Percentiles rank a stretch among this genome's conserved stretches.
phyloP scores from a whole-genome alignment of 1,139 yeast species.

The Pneumocystis canis region DNA sequence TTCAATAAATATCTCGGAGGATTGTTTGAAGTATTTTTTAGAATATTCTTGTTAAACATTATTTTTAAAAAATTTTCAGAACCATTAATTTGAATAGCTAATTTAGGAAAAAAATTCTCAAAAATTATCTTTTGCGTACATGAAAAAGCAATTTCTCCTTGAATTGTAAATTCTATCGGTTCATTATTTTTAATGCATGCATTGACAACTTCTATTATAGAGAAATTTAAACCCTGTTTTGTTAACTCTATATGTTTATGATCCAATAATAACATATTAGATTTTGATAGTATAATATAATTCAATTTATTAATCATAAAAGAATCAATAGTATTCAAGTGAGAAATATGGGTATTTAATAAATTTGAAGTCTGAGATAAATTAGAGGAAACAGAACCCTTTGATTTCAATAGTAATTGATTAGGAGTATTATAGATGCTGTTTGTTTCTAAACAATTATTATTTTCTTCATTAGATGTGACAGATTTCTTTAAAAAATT shows the following conservation, averaged over 20 bases:
- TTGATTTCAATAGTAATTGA: not conserved
- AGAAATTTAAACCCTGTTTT: not conserved
- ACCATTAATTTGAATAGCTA: not conserved
- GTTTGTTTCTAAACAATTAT: not conserved
- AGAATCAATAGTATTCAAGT: not conserved
- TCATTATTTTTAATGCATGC: not conserved
- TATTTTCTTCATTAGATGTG: not conserved
- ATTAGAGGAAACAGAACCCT: not conserved
- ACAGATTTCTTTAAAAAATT: not conserved
- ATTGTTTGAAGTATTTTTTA: not conserved
- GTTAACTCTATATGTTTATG: not conserved
- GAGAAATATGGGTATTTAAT: not conserved
- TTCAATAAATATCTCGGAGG: not conserved
- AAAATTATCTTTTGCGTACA: not conserved
- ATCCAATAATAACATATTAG: not conserved
- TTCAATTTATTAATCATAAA: not conserved
- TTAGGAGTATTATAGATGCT: not conserved
- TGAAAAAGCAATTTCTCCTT: not conserved
- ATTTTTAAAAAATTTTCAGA: not conserved
- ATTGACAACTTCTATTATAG: not conserved
- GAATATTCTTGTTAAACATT: not conserved
- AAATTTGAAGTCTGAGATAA: not conserved
- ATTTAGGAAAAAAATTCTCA: not conserved
- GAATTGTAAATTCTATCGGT: not conserved
- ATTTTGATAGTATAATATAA: not conserved